Evolutionary conservation across 257 asterid genomes (phyloP).

Genomic region (Lycium barbarum): DNA sequence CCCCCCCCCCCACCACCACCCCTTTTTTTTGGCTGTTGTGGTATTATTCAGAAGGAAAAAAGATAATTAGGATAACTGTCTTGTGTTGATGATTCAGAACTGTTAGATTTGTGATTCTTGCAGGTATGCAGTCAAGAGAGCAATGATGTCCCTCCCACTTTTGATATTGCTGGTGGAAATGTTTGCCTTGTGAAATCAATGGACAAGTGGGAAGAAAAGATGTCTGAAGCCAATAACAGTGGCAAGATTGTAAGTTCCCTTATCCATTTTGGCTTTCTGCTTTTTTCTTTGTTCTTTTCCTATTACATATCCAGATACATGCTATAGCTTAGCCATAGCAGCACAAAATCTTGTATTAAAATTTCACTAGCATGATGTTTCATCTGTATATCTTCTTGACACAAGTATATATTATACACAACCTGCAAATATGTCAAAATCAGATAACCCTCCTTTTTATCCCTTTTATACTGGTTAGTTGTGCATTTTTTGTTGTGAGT

Average conservation of each 20-base stretch:
- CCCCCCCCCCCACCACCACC: too few species aligned
- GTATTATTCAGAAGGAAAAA: background rate
- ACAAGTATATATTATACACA: background rate
- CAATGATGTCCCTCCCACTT: conserved; percentile 32
- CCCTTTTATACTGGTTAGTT: background rate
- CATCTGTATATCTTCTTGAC: conserved; percentile 4
- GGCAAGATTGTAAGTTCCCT: conserved; percentile 54
- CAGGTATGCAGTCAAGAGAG: conserved; percentile 37
- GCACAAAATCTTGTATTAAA: background rate
- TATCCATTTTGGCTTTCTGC: background rate
- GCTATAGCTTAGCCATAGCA: background rate
- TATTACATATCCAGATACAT: background rate
- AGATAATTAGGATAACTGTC: background rate
- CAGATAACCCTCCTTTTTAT: background rate
- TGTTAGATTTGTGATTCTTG: background rate
- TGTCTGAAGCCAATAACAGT: conserved; percentile 53
- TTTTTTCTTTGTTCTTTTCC: background rate
- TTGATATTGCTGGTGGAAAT: conserved; percentile 50
- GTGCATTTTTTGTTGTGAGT: background rate
- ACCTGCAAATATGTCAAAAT: background rate
- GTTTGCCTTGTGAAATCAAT: conserved; percentile 58
- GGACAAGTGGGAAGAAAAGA: conserved; percentile 64
- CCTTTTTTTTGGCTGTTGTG: background rate
- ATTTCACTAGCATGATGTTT: conserved; percentile 2
- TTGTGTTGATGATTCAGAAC: background rate